phyloP scores from a whole-genome alignment of 192 early-diverging fungal genomes.

The Linnemannia elongata region DNA sequence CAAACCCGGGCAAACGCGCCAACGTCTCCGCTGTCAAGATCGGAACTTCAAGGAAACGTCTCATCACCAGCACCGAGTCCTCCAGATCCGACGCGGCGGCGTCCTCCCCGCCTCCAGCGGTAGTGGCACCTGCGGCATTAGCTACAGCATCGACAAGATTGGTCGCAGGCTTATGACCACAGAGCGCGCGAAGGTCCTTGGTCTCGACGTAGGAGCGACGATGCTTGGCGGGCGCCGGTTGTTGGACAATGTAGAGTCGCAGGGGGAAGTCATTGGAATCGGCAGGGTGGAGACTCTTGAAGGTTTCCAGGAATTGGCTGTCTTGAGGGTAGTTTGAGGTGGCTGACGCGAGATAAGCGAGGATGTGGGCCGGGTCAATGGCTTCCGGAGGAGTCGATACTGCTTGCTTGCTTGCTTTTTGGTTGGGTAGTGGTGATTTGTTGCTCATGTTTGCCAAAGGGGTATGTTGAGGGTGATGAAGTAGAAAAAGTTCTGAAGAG shows the following conservation, averaged over 20 bases:
- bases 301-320: neutral
- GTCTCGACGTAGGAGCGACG: constrained; percentile 18
- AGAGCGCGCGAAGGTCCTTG: constrained; percentile 14
- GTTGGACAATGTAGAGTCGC: constrained; percentile 23
- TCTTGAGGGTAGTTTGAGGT: neutral
- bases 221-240: constrained; percentile 15
- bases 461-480: neutral
- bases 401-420: neutral
- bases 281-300: neutral
- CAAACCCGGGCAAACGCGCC: neutral
- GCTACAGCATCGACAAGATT: neutral
- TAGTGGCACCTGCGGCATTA: neutral
- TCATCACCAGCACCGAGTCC: neutral
- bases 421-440: neutral
- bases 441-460: neutral
- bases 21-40: neutral
- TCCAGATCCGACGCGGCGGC: neutral
- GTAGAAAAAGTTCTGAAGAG: neutral
- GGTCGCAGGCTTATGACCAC: neutral
- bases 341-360: neutral
- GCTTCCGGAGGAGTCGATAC: neutral
- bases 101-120: too few relatives aligned
- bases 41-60: neutral
- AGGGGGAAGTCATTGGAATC: neutral
- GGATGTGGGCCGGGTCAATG: neutral